Evolutionary conservation across 2,329 filamentous ascomycete species (phyloP).

Genomic region (Fusarium sp.): DNA sequence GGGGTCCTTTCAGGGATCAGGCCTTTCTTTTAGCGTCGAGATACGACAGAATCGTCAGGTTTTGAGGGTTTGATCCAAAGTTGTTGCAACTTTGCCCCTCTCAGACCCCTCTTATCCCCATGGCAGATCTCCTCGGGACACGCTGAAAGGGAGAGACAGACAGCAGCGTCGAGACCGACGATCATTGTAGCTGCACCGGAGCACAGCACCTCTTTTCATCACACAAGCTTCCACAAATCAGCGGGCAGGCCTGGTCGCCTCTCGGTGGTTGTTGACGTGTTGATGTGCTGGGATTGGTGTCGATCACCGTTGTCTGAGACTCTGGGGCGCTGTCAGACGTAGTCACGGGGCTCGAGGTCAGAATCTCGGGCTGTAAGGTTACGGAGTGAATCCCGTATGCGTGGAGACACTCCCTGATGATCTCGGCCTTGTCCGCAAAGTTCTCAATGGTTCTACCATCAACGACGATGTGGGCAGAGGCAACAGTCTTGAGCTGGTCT

Average conservation of each 20-base stretch:
- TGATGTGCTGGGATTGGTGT: conserved; percentile 11
- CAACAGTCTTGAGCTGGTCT: conserved; percentile 75
- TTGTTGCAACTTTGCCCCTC: conserved; percentile 22
- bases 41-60: conserved; percentile 16
- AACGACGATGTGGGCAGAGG: conserved; percentile 75
- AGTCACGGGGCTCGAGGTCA: conserved; percentile 22
- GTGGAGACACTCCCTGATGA: conserved; percentile 75
- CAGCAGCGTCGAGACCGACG: conserved; percentile 20
- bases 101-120: conserved; percentile 23
- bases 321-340: conserved; percentile 16
- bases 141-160: conserved; percentile 1
- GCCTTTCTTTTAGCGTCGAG: conserved; percentile 19
- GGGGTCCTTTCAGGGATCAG: conserved; percentile 30
- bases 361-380: conserved; percentile 74
- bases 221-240: conserved; percentile 63
- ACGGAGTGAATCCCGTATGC: conserved; percentile 78
- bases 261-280: conserved; percentile 33
- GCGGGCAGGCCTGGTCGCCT: conserved; percentile 56
- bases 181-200: conserved; percentile 35
- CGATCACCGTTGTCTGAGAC: conserved; percentile 20
- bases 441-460: conserved; percentile 64
- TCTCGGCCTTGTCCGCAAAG: conserved; percentile 70
- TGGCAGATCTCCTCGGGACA: conserved; percentile 9
- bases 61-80: conserved; percentile 11
- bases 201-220: conserved; percentile 63